Conservation (phyloP, 768 basidiomycete species). For the Pisolithus microcarpus region DNA sequence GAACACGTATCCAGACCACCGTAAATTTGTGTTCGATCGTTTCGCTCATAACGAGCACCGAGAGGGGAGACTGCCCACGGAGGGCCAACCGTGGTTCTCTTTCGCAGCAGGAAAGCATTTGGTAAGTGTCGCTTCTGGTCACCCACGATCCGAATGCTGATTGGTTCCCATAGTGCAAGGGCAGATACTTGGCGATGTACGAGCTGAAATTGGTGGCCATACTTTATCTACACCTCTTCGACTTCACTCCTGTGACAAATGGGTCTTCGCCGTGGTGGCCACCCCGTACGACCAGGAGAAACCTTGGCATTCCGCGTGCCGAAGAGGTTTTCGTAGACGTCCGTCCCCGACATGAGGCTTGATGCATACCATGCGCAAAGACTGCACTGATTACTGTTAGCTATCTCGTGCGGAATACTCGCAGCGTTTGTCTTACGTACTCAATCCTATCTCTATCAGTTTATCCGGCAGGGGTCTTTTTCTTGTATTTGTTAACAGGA, state of each 20-base stretch:
- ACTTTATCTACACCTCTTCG: background rate
- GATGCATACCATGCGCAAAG: background rate
- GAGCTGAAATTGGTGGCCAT: background rate
- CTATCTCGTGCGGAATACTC: too few relatives aligned
- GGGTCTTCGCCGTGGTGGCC: background rate
- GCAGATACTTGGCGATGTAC: background rate
- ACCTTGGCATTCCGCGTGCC: background rate
- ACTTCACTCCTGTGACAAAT: background rate
- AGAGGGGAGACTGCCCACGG: constrained; percentile 12
- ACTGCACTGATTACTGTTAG: too few relatives aligned
- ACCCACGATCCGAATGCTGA: too few relatives aligned
- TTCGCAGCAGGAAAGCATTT: constrained; percentile 13
- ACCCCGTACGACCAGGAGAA: background rate
- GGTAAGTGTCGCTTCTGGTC: constrained; percentile 2
- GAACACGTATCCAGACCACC: constrained; percentile 5
- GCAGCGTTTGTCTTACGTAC: too few relatives aligned
- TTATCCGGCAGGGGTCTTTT: too few relatives aligned
- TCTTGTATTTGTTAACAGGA: too few relatives aligned
- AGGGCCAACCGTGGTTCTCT: constrained; percentile 9
- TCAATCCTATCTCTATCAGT: too few relatives aligned
- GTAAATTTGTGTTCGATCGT: constrained; percentile 16
- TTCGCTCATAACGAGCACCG: constrained; percentile 13
- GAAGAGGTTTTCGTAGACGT: background rate
- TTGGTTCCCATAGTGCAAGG: background rate
- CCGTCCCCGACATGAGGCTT: background rate